Conservation (phyloP, 2,329 filamentous ascomycete species). For the Botrytis fragariae region DNA sequence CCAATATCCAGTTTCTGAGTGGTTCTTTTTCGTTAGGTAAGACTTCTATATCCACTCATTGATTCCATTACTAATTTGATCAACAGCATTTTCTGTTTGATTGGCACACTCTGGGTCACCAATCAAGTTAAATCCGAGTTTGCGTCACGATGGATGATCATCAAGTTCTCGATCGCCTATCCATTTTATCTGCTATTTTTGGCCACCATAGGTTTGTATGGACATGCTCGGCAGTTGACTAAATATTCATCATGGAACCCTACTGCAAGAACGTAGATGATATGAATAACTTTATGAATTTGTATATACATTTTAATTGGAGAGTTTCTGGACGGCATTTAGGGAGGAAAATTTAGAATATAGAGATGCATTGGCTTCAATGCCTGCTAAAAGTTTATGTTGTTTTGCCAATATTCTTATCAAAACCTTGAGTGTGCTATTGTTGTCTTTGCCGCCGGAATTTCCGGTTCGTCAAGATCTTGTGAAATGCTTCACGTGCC, state of each 20-base stretch:
- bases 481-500: not conserved
- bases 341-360: not conserved
- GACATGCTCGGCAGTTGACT: conserved; percentile 27
- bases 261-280: conserved; percentile 35
- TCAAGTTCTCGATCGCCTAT: conserved; percentile 46
- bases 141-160: conserved; percentile 42
- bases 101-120: conserved; percentile 48
- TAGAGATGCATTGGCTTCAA: not conserved
- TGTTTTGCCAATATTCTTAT: not conserved
- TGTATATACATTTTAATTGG: not conserved
- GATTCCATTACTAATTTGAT: not conserved
- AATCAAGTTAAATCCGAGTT: conserved; percentile 47
- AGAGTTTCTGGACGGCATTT: not conserved
- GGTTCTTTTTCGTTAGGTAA: conserved; percentile 47
- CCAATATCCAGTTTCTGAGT: conserved; percentile 47
- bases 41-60: conserved; percentile 11
- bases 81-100: conserved; percentile 42
- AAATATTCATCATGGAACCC: conserved; percentile 49
- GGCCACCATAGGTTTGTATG: conserved; percentile 15
- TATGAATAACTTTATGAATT: not conserved
- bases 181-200: conserved; percentile 41
- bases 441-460: not conserved
- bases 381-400: not conserved
- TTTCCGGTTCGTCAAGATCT: not conserved
- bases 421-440: not conserved